Conservation (phyloP, 2,329 filamentous ascomycete genomes). For the Fusarium verrucosum region DNA sequence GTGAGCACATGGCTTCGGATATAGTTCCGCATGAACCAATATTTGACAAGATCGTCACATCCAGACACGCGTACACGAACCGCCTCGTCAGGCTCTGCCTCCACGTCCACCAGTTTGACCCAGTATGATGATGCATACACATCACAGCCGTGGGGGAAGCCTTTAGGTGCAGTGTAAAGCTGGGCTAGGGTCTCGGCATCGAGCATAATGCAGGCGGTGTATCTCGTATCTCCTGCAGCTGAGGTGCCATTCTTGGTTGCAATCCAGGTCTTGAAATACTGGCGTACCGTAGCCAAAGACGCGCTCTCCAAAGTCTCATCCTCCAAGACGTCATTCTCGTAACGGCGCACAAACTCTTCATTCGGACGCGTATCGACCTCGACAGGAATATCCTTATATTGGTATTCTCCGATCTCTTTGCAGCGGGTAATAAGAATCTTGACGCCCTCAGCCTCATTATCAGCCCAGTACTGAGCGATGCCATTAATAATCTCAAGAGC, state of each 20-base stretch:
- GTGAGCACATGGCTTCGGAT: background rate
- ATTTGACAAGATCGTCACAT: background rate
- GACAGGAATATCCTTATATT: background rate
- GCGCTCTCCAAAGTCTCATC: too few species aligned
- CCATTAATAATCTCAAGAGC: too few species aligned
- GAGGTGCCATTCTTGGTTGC: background rate
- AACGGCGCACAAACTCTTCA: background rate
- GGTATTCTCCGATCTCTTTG: too few species aligned
- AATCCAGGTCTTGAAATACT: background rate
- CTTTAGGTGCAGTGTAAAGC: background rate
- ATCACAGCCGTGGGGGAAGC: background rate
- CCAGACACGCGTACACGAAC: background rate
- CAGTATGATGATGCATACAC: too few species aligned
- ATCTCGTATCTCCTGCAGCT: background rate
- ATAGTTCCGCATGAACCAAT: background rate
- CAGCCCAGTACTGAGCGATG: too few species aligned
- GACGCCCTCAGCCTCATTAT: too few species aligned
- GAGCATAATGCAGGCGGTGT: background rate
- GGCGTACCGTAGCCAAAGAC: background rate
- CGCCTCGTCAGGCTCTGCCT: background rate
- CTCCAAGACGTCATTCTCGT: background rate
- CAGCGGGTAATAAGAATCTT: too few species aligned
- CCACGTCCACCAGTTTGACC: background rate
- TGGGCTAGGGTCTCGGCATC: background rate
- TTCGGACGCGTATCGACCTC: background rate